Evolutionary conservation across 805 yeast genomes (phyloP).

Genomic region (Komagataella kurtzmanii): DNA sequence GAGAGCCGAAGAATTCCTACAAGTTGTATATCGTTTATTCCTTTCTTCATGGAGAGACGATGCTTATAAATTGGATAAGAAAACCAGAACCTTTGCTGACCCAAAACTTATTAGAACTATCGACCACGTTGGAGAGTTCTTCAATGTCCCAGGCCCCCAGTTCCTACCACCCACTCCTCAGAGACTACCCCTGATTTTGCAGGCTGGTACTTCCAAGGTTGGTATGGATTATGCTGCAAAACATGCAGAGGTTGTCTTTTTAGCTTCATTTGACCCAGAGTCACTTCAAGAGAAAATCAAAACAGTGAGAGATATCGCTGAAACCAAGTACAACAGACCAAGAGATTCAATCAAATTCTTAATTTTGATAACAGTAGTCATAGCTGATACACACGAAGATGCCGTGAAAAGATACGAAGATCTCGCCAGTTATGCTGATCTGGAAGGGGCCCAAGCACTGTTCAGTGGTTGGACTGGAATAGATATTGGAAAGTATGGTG

Average conservation of each 20-base stretch:
- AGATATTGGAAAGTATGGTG: constrained; percentile 19
- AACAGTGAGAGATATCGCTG: constrained; percentile 18
- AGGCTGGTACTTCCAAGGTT: constrained; percentile 16
- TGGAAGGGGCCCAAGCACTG: constrained; percentile 25
- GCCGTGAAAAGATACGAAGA: constrained; percentile 23
- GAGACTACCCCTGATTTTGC: constrained; percentile 16
- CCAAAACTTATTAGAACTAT: constrained; percentile 13
- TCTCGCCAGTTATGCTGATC: constrained; percentile 18
- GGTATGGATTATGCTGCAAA: constrained; percentile 18
- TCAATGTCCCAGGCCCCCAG: constrained; percentile 14
- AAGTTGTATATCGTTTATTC: constrained; percentile 14
- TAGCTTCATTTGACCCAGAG: constrained; percentile 13
- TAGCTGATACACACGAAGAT: constrained; percentile 26
- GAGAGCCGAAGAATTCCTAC: constrained; percentile 15
- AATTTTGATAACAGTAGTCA: constrained; percentile 19
- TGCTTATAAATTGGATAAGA: constrained; percentile 14
- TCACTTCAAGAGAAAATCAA: constrained; percentile 14
- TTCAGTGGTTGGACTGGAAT: constrained; percentile 27
- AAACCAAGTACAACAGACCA: constrained; percentile 18
- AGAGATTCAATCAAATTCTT: constrained; percentile 22
- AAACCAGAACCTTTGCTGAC: constrained; percentile 15
- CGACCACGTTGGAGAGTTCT: constrained; percentile 15
- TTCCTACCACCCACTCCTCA: constrained; percentile 17
- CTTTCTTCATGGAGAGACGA: constrained; percentile 18
- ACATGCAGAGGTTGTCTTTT: constrained; percentile 16